These are phyloP conservation scores for Barnettozyma salicaria DNA, from an alignment of 805 yeast genomes.

Conservation along the genomic window DNA sequence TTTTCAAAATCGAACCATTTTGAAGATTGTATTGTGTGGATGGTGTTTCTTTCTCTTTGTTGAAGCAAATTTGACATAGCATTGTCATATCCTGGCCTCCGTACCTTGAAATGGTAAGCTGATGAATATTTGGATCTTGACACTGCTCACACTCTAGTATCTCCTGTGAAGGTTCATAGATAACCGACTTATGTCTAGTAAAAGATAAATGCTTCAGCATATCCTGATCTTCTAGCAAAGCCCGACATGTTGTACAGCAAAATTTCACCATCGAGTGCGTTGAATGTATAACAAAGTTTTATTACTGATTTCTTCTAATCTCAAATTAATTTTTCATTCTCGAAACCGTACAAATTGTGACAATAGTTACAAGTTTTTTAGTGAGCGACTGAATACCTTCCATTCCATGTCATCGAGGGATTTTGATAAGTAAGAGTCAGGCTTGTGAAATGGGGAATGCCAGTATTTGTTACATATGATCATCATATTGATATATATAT, in stretches of 20 bases:
- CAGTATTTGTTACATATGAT: too few species aligned
- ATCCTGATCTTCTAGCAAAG: constrained; percentile 29
- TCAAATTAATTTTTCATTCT: too few species aligned
- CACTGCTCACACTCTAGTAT: constrained; percentile 51
- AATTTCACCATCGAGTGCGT: constrained; percentile 25
- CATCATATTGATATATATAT: too few species aligned
- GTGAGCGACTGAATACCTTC: too few species aligned
- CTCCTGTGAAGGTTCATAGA: constrained; percentile 33
- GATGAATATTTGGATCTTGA: constrained; percentile 47
- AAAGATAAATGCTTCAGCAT: constrained; percentile 47
- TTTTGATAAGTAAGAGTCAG: too few species aligned
- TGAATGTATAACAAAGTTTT: too few species aligned
- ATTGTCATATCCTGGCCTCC: constrained; percentile 51
- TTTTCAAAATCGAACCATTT: constrained; percentile 50
- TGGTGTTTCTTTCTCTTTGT: constrained; percentile 38
- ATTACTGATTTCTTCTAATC: too few species aligned
- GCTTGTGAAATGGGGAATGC: too few species aligned
- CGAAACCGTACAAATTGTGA: too few species aligned
- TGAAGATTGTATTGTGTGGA: constrained; percentile 44
- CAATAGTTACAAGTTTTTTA: too few species aligned
- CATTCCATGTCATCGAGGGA: too few species aligned
- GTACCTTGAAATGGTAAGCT: constrained; percentile 42
- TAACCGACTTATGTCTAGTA: constrained; percentile 47
- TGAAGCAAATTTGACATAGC: constrained; percentile 41
- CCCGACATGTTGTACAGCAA: constrained; percentile 44